Evolutionary conservation across 306 rosid genomes (phyloP), one percentile per base, ranked within the genome.

Genomic region (Dalbergia cochinchinensis): DNA sequence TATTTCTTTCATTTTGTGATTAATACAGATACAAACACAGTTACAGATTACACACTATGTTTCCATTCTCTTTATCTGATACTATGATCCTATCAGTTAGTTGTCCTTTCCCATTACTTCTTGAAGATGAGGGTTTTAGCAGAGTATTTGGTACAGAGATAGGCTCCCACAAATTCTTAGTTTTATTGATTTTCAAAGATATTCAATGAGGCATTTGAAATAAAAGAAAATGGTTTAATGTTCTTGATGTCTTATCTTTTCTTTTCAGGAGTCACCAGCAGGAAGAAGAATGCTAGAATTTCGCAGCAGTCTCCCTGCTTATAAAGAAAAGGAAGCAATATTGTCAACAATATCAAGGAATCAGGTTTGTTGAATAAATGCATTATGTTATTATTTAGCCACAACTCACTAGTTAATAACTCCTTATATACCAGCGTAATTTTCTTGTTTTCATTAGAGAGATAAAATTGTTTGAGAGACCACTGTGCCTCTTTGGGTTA

Each of bases 221-320:
- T 5, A 12, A 31, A 51, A 64, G 60, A 54, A 79, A 59, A 33
- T 71, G 55, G 51, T 60, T 71, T 80, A 72, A 60, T 78, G 70
- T 69, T 85, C 63, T 54, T 83, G 78, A 73, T 68, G 48, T 76
- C 55, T 73, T 77, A 37, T 16, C 71, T 77, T 70, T 69, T 61
- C 73, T 41, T 82, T 70, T 79, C 81, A 95, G 99, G 91, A 89
- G 72, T 91, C 97, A 72, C 64, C 64, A 19, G 94, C 91, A 82
- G 99, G 99, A 72, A 90, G 83, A 58, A 87, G 74, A 83, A 87
- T 95, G 76, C 86, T 91, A 81, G 91, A 90, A 83, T 91, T 95
- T 78, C 94, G 99, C 69, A 83, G 86, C 65, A 86, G 82, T 83
- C 99, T 95, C 78, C 98, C 98, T 76, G 94, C 93, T 47, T 95